These are phyloP conservation scores for Bruguiera parviflora DNA, from an alignment of 345 rosid species.

Conservation along the genomic window DNA sequence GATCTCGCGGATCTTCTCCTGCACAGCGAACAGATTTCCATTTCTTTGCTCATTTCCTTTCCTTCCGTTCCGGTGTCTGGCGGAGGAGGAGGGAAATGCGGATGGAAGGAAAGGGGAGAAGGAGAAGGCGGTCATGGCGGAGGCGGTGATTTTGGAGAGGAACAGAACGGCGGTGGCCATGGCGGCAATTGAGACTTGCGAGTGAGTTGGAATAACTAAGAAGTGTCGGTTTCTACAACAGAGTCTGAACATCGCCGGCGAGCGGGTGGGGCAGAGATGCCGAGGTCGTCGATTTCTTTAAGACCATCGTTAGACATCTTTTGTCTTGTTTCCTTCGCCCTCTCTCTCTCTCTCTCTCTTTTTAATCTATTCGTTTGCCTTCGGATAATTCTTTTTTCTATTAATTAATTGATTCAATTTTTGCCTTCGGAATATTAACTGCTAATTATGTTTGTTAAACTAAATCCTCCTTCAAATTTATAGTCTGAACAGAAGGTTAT, in stretches of 20 bases:
- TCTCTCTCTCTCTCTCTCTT: too few species aligned
- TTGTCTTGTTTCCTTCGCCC: neutral
- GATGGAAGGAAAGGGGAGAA: conserved; percentile 24
- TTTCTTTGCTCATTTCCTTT: neutral
- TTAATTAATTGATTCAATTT: neutral
- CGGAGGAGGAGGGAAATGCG: conserved; percentile 20
- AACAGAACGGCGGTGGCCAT: conserved; percentile 9
- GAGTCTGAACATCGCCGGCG: neutral
- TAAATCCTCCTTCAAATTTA: too few species aligned
- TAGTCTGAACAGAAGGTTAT: too few species aligned
- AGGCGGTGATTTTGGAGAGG: conserved; percentile 29
- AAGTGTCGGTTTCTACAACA: neutral
- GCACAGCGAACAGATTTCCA: conserved; percentile 35
- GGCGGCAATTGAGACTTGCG: conserved; percentile 29
- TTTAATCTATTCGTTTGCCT: too few species aligned
- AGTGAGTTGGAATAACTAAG: conserved; percentile 2
- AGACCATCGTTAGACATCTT: too few species aligned
- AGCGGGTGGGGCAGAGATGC: conserved; percentile 56
- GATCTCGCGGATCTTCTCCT: conserved; percentile 88
- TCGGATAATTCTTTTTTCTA: too few species aligned
- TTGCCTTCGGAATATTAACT: too few species aligned
- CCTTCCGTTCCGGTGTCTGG: conserved; percentile 5
- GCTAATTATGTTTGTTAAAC: too few species aligned
- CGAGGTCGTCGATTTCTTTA: conserved; percentile 38
- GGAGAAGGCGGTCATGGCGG: conserved; percentile 26